Conservation (phyloP, 257 asterid genomes). For the Gardenia jasminoides region DNA sequence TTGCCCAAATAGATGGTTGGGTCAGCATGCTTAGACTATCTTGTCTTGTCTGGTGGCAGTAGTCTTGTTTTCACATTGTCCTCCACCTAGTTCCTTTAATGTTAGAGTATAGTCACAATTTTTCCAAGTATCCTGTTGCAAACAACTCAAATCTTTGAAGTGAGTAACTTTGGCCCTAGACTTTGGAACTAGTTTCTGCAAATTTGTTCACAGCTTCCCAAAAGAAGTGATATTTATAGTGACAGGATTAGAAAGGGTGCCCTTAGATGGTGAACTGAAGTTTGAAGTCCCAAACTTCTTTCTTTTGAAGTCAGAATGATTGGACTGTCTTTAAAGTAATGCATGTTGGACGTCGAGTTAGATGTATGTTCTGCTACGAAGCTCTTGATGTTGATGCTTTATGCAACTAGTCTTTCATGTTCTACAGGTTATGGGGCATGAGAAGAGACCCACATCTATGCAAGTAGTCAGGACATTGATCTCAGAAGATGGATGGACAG, state of each 20-base stretch:
- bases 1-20: neutral
- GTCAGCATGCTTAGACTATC: neutral
- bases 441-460: slow-evolving; percentile 62
- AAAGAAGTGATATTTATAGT: neutral
- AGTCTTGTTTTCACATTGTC: neutral
- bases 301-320: neutral
- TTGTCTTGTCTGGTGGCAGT: neutral
- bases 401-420: slow-evolving; percentile 21
- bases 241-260: neutral
- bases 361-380: neutral
- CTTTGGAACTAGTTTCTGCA: neutral
- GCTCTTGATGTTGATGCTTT: neutral
- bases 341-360: neutral
- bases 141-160: neutral
- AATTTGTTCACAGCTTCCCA: neutral
- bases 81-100: neutral
- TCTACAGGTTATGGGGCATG: slow-evolving; percentile 75
- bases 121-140: neutral
- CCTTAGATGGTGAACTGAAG: neutral
- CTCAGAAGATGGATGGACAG: slow-evolving; percentile 93
- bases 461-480: slow-evolving; percentile 75
- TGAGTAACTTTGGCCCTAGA: neutral
- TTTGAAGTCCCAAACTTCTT: neutral
- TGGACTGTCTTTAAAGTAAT: neutral
- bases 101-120: neutral